Evolutionary conservation across 768 basidiomycete genomes (phyloP), one percentile per base, ranked within the genome.

Genomic region (Lyophyllum atratum): DNA sequence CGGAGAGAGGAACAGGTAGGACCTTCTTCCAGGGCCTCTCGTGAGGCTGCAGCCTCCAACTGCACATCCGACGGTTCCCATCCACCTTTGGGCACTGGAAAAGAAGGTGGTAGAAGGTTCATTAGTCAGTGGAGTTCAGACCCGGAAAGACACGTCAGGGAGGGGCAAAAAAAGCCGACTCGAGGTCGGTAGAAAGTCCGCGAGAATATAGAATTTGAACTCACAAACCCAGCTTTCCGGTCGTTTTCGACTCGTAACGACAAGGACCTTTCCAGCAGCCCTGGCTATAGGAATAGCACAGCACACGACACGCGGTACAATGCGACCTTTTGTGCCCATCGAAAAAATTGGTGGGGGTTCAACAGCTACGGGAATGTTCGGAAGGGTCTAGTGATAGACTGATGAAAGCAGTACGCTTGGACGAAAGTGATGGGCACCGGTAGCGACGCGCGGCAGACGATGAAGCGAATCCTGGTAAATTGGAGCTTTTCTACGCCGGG

Each of bases 21-120:
- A 94, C 92, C 92, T 93, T 94, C 92, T 90, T 94, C 92, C 74
- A 89, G 80, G 76, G 92, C 92, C 85, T 94, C 92, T 74, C 92
- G 84, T 68, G 85, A 89, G 77, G 92, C 92, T 71, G 92, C 92
- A 77, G 85, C 87, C 80, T 93, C 91, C 67, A 93, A 77, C 73
- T 79, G 80, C 66, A 81, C 85, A 82, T 94, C 92, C 55, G 87
- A 80, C 64, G 85, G 77, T 74, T 94, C 92, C 87, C 87, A 94
- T 69, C 92, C 92, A 72, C 92, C 92, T 80, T 94, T 94, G n/a
- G 92, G 92, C 67, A 94, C 92, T 93, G 69, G 50, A 52, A 56
- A 52, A 55, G 6, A 28, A 42, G 34, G 58, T 28, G 34, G 42
- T 34, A 54, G 49, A 24, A 52, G 28, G 10, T 34, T 22, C 21